Evolutionary conservation across 352 stramenopile species (phyloP).

Genomic region (Pythium rhizo-oryzae): DNA sequence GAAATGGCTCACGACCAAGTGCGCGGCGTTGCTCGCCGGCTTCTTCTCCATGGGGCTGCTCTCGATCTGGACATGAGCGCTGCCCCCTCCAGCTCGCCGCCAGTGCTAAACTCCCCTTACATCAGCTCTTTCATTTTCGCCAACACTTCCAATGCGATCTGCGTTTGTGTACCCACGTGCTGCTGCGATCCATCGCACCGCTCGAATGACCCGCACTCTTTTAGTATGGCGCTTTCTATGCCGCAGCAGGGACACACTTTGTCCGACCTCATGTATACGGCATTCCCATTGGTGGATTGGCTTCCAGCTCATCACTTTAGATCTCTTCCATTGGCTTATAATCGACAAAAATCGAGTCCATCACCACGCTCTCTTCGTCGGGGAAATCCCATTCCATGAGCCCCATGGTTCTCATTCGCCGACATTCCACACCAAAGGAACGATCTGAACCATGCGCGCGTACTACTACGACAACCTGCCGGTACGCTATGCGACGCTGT

Average conservation of each 20-base stretch:
- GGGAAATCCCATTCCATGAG: not conserved
- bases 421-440: not conserved
- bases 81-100: not conserved
- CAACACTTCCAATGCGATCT: too few relatives aligned
- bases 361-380: not conserved
- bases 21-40: conserved; percentile 50
- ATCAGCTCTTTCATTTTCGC: too few relatives aligned
- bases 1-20: conserved; percentile 52
- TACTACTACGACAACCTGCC: conserved; percentile 36
- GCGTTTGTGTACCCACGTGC: not conserved
- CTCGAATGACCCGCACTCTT: not conserved
- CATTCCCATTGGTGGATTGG: conserved; percentile 21
- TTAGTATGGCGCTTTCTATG: too few relatives aligned
- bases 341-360: not conserved
- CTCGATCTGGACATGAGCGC: conserved; percentile 64
- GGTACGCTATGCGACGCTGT: not conserved
- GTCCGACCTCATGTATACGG: not conserved
- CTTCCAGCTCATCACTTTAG: conserved; percentile 20
- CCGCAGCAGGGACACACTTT: too few relatives aligned
- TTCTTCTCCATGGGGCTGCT: conserved; percentile 69
- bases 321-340: conserved; percentile 21
- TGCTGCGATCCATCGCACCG: not conserved
- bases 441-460: conserved; percentile 18
- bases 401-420: conserved; percentile 22
- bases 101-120: not conserved